Conservation (phyloP, 2,329 filamentous ascomycete genomes). For the Elsinoe perseae region DNA sequence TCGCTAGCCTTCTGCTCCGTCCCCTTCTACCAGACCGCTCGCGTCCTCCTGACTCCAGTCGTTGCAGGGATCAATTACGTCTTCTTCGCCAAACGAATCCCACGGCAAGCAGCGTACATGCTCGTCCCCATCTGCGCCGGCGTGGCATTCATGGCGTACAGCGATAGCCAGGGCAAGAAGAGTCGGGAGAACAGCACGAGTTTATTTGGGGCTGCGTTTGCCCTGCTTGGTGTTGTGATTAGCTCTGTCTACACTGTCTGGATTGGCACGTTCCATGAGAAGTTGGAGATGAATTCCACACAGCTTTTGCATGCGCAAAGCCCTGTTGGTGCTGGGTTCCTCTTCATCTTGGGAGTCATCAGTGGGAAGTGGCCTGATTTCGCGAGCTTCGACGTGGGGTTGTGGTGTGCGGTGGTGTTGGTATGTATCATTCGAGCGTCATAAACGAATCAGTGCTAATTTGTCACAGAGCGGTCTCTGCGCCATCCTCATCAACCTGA, state of each 20-base stretch:
- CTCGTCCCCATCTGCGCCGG: slow-evolving; percentile 55
- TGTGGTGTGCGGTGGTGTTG: slow-evolving; percentile 46
- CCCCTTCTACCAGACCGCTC: slow-evolving; percentile 62
- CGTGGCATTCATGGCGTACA: slow-evolving; percentile 60
- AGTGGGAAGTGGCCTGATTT: slow-evolving; percentile 56
- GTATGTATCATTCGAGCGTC: slow-evolving; percentile 31
- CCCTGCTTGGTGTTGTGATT: slow-evolving; percentile 56
- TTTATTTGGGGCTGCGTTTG: slow-evolving; percentile 53
- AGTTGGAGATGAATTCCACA: slow-evolving; percentile 59
- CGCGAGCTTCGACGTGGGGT: slow-evolving; percentile 39
- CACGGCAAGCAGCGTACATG: slow-evolving; percentile 46
- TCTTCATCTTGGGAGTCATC: slow-evolving; percentile 60
- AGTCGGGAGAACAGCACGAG: slow-evolving; percentile 47
- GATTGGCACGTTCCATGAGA: slow-evolving; percentile 59
- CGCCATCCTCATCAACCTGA: slow-evolving; percentile 55
- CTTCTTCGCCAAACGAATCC: slow-evolving; percentile 52
- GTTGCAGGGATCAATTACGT: slow-evolving; percentile 59
- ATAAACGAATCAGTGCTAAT: not conserved
- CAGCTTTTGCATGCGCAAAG: slow-evolving; percentile 63
- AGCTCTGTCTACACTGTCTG: slow-evolving; percentile 62
- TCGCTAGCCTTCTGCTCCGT: slow-evolving; percentile 61
- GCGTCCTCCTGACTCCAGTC: slow-evolving; percentile 58
- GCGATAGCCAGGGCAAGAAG: slow-evolving; percentile 48
- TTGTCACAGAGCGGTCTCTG: slow-evolving; percentile 52
- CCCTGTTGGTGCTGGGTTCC: slow-evolving; percentile 53